Evolutionary conservation across 805 yeast species (phyloP).

Genomic region (Phaffomyces opuntiae): DNA sequence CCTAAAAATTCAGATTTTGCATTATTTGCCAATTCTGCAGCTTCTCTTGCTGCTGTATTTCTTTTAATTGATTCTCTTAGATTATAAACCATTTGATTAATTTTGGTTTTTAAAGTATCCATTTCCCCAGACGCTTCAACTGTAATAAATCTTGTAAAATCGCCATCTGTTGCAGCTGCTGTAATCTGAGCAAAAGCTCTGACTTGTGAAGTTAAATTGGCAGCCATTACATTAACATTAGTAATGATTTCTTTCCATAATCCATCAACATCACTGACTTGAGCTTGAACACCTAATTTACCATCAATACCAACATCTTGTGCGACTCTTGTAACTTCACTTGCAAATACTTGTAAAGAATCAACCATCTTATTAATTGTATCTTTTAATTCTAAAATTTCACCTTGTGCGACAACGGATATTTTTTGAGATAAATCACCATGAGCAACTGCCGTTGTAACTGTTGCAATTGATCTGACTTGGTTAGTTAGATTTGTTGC

Average conservation of each 20-base stretch:
- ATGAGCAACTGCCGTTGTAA: constrained; percentile 92
- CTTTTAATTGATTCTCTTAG: constrained; percentile 84
- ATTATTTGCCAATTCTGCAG: constrained; percentile 84
- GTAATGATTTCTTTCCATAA: constrained; percentile 88
- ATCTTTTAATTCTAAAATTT: constrained; percentile 73
- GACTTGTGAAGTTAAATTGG: constrained; percentile 84
- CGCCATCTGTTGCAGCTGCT: constrained; percentile 94
- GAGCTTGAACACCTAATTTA: constrained; percentile 86
- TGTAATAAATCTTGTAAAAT: constrained; percentile 80
- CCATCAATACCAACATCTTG: constrained; percentile 92
- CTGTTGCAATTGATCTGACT: constrained; percentile 87
- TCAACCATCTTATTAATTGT: constrained; percentile 93
- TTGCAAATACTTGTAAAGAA: constrained; percentile 77
- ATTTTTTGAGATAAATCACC: constrained; percentile 87
- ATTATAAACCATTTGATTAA: constrained; percentile 77
- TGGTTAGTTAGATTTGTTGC: constrained; percentile 89
- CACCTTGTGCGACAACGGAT: constrained; percentile 87
- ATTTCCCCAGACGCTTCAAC: constrained; percentile 90
- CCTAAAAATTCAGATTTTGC: constrained; percentile 88
- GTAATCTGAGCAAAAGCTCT: constrained; percentile 91
- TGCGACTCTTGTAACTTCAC: constrained; percentile 84
- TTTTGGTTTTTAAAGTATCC: constrained; percentile 47
- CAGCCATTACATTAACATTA: constrained; percentile 88
- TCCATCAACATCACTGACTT: constrained; percentile 85
- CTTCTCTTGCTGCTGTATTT: constrained; percentile 89